Base-by-base conservation (phyloP, 2,329 filamentous ascomycete genomes). In the Sarocladiaceae sp. region DNA sequence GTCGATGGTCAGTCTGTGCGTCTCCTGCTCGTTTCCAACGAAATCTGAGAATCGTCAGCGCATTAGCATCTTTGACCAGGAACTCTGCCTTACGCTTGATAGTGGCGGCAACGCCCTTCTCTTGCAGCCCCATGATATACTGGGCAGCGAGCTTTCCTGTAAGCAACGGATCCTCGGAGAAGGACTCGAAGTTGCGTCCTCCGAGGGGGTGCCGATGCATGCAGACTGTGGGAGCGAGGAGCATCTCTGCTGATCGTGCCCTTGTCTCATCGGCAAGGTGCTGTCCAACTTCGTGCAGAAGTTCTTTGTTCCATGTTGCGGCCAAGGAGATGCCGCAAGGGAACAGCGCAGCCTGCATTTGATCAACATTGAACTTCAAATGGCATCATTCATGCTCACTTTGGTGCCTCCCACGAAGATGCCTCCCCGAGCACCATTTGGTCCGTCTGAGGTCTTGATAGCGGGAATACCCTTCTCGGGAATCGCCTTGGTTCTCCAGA, bases 141-240 rank as follows among this genome's bases (percentile, higher is more conserved):
- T 83, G 75, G 1, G 83, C 78, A 11, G 84, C 83, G 48, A 89
- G 67, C 50, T 82, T 84, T 24, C 85, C 85, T 0, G 85, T 87
- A 4, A 94, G 71, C 9, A 83, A 74, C 0, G 87, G 87, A 52
- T 93, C 88, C 60, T 93, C 88, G 0, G 85, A 88, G 60, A 89
- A 93, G 0, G 86, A 89, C 63, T 94, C 88, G 53, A 93, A 94
- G 51, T 89, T 89, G 48, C 88, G 76, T 15, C 88, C 88, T n/a
- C 87, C 87, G 0, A 93, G 72, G 1, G 88, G 88, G 41, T 85
- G 85, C 13, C 88, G 78, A 55, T 93, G 87, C 70, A 88, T 83
- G 65, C 87, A 89, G 26, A 89, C 81, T 1, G 86, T 90, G 2
- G 85, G 86, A 0, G 82, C 86, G 7, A 91, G 72, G 4, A 90